These are phyloP conservation scores for Aspergillus haitiensis DNA, from an alignment of 495 filamentous ascomycete genomes.

Conservation along the genomic window DNA sequence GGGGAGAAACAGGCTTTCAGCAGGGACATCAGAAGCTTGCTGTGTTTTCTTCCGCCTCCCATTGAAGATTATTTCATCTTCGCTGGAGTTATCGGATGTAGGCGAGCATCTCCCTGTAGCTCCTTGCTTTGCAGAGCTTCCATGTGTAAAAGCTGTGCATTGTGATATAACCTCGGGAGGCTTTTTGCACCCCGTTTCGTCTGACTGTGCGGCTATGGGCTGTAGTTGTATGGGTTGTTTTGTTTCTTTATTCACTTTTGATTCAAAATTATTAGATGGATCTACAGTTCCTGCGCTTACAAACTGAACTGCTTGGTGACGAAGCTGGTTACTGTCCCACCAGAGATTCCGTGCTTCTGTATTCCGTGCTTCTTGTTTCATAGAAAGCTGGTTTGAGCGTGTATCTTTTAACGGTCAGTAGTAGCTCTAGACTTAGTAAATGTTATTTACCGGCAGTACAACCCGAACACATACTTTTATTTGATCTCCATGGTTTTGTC, in stretches of 20 bases:
- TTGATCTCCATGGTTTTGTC: too few relatives aligned
- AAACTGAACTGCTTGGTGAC: constrained; percentile 66
- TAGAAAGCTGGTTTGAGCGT: constrained; percentile 48
- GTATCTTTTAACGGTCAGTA: constrained; percentile 14
- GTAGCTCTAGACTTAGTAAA: background rate
- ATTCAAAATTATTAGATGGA: constrained; percentile 31
- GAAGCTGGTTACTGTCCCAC: constrained; percentile 38
- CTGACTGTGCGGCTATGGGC: too few relatives aligned
- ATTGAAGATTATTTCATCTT: constrained; percentile 48
- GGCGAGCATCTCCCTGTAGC: too few relatives aligned
- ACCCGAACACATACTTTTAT: too few relatives aligned
- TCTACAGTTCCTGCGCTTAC: constrained; percentile 68
- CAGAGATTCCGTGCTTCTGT: constrained; percentile 60
- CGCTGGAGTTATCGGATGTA: constrained; percentile 32
- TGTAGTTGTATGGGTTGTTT: background rate
- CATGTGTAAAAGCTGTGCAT: background rate
- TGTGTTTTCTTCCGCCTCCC: constrained; percentile 31
- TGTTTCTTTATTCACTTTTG: constrained; percentile 8
- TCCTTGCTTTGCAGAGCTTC: too few relatives aligned
- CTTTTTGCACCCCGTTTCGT: background rate
- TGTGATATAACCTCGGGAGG: background rate
- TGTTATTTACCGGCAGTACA: background rate
- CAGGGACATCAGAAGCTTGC: background rate
- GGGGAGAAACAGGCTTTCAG: background rate
- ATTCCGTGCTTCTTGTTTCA: constrained; percentile 76